These are phyloP conservation scores for Aspergillus fumigatus DNA, from an alignment of 2,329 filamentous ascomycete genomes.

Conservation along the genomic window DNA sequence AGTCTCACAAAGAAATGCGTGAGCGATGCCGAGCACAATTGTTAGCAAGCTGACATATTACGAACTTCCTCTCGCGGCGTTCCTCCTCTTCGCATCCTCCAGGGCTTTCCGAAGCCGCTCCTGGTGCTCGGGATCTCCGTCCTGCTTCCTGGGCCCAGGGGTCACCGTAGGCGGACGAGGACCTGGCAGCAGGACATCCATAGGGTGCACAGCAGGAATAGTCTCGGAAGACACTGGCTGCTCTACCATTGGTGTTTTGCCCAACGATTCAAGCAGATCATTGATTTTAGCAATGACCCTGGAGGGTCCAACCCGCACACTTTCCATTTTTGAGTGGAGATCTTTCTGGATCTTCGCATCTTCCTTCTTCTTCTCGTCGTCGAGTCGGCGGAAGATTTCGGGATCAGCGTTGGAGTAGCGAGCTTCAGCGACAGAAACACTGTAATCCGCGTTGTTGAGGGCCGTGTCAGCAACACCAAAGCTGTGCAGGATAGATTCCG, in stretches of 20 bases:
- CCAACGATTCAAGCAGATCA: conserved; percentile 35
- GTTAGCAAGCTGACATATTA: neutral
- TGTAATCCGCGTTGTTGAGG: conserved; percentile 50
- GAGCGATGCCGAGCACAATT: neutral
- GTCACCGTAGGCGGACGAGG: conserved; percentile 23
- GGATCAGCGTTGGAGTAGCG: conserved; percentile 41
- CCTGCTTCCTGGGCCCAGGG: conserved; percentile 10
- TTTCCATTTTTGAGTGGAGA: conserved; percentile 37
- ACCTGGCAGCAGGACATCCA: conserved; percentile 17
- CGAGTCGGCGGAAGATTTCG: conserved; percentile 40
- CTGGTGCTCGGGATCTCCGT: conserved; percentile 41
- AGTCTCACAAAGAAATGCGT: neutral
- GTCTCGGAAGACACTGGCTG: conserved; percentile 7
- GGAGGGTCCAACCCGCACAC: conserved; percentile 37
- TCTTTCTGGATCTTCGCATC: conserved; percentile 44
- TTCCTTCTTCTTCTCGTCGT: conserved; percentile 46
- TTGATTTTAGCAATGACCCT: conserved; percentile 35
- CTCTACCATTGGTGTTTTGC: conserved; percentile 23
- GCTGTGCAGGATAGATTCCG: conserved; percentile 42
- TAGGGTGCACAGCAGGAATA: conserved; percentile 9
- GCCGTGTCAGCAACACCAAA: conserved; percentile 48
- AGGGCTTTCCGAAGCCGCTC: conserved; percentile 47
- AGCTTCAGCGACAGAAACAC: conserved; percentile 51
- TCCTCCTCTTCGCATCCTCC: conserved; percentile 52
- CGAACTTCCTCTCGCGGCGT: conserved; percentile 35